Evolutionary conservation across 177 flowering plant species (phyloP), one percentile per base, ranked within the genome.

Genomic region (Vitis hybrid): DNA sequence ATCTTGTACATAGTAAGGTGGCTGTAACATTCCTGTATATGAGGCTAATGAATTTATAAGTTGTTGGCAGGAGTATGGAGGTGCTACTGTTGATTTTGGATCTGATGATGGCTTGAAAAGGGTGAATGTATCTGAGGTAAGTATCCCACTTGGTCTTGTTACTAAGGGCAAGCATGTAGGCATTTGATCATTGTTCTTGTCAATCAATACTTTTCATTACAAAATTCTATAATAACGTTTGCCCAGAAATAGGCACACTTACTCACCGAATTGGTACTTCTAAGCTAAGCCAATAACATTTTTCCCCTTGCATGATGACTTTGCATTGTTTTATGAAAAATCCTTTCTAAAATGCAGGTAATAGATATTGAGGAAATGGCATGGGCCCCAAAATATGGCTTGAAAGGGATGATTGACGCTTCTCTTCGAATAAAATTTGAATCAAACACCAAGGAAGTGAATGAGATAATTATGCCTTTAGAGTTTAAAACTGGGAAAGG

Each of bases 331-430:
- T 16, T 45, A 2, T 57, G 39, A 49, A 29, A 14, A 26, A 31
- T 55, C 19, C 39, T 15, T 11, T 68, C 5, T 29, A n/a, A 16
- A 66, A 9, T 76, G 59, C 75, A 94, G 99, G 93, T 93, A 53
- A 69, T 89, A 71, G 99, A 95, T 81, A 93, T 95, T 71, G 99
- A 95, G 80, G 99, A 96, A 85, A 89, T 90, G 97, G 97, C 90
- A 61, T 93, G 98, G 99, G 97, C 97, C 20, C 99, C 98, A 67
- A 93, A 83, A 77, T 96, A 89, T 86, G 99, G 99, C 22, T 77
- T 96, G 87, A 96, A 96, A 86, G 99, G 99, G 68, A 83, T 90
- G 84, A 85, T 96, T 79, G 99, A 96, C 85, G 99, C 97, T 79
- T 92, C 99, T 72, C 58, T 96, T 63, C 80, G 80, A 67, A 90